Base-by-base conservation (phyloP, 345 rosid species). In the Salix suchowensis region DNA sequence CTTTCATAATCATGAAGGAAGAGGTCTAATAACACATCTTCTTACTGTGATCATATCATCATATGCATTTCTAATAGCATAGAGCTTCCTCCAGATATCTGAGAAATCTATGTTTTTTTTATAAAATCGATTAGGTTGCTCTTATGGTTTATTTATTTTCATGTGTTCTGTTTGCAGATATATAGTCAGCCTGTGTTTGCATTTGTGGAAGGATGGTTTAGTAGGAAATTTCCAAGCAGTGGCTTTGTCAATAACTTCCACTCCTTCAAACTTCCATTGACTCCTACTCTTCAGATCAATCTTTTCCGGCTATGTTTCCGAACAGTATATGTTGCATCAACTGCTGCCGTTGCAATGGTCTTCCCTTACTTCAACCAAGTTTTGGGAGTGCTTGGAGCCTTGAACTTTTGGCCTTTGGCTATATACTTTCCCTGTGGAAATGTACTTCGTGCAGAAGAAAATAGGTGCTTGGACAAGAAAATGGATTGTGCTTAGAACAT, bases 301-400 rank as follows among this genome's bases (percentile, higher is more conserved):
- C 75, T 68, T 4, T 60, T 88, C 67, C 81, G 84, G 84, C 42
- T 90, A 61, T 80, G 87, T 34, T 88, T 83, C 46, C 77, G 92
- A 70, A 87, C 88, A 1, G 78, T 61, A 0, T 90, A 84, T 13
- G 92, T 90, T 1, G 82, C 66, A 8, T 80, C 90, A 8, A 87
- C 90, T 2, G 82, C 86, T 4, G 86, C 21, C 0, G 7, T 86
- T 54, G 87, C 92, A 10, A 76, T 86, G 70, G 15, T 77, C 65
- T 90, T 90, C 77, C 92, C 94, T 14, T 90, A 90, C 81, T 90
- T 90, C 87, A 90, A 90, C 84, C 82, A 86, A 19, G 80, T 90
- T 4, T 28, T 88, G 30, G 92, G 87, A 39, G 79, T 87, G 64
- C 24, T 90, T 8, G 94, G 94, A 44, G 91, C 92, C 12, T n/a